Evolutionary conservation across 129 eudicot genomes (phyloP).

Genomic region (Scalesia atractyloides): DNA sequence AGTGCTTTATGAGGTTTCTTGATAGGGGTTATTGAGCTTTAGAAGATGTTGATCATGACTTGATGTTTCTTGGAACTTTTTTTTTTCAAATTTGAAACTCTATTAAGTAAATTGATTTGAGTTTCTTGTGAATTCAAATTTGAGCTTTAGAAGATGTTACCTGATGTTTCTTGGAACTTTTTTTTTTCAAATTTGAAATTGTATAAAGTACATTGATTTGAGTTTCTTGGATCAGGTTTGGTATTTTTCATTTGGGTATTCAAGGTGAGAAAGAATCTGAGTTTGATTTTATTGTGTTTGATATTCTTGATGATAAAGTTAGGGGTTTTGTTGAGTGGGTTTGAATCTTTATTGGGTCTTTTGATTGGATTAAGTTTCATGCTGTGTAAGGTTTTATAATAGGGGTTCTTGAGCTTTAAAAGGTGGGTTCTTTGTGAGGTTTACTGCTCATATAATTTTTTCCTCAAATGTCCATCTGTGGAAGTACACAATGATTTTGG

Average conservation of each 20-base stretch:
- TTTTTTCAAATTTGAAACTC: too few relatives aligned
- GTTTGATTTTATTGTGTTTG: not conserved
- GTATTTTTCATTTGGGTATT: slow-evolving; percentile 61
- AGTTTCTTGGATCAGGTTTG: slow-evolving; percentile 47
- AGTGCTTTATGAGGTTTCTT: too few relatives aligned
- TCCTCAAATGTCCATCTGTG: not conserved
- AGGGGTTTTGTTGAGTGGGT: too few relatives aligned
- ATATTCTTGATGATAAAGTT: not conserved
- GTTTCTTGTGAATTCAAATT: too few relatives aligned
- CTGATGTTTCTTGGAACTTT: too few relatives aligned
- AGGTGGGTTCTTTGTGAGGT: slow-evolving; percentile 6
- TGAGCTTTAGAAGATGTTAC: too few relatives aligned
- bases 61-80: too few relatives aligned
- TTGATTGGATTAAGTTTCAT: not conserved
- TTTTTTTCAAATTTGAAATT: too few relatives aligned
- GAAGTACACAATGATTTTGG: not conserved
- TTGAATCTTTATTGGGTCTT: not conserved
- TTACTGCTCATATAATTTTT: slow-evolving; percentile 4
- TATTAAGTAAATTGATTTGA: too few relatives aligned
- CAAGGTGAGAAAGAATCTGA: slow-evolving; percentile 31
- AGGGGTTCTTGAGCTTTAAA: not conserved
- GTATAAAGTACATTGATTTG: too few relatives aligned
- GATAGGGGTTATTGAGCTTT: too few relatives aligned
- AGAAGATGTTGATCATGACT: too few relatives aligned
- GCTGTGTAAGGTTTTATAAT: not conserved